Evolutionary conservation across 2,329 filamentous ascomycete species (phyloP), one percentile per base, ranked within the genome.

Genomic region (Alternaria sp.): DNA sequence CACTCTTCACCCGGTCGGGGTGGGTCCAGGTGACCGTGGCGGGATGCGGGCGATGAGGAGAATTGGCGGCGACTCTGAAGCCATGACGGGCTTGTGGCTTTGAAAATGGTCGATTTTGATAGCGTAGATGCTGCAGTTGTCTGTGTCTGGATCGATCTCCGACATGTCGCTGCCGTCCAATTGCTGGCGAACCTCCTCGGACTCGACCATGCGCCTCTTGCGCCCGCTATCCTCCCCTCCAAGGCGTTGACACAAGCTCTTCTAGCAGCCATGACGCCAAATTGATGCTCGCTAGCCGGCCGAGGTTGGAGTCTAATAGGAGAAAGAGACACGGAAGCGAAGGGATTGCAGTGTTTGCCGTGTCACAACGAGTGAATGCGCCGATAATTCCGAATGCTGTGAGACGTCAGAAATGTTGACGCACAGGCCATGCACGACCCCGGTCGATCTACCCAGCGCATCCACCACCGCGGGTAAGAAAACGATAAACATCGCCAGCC

Each of bases 1-100:
- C 84, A 96, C 93, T 97, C 96, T 86, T 98, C 93, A 51, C 96
- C 96, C 0, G 93, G 88, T 82, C 94, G 95, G 2, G 96, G 95
- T 28, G 92, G 87, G 60, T 90, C 88, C 71, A 97, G 82, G 79
- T 98, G 93, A 50, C 92, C 93, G 80, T 99, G 96, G 54, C 80
- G 82, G 58, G 82, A 80, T 60, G 83, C 75, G 11, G 87, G 76
- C 5, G 90, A 90, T 11, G 86, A 87, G 45, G 91, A 91, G 79
- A 97, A 96, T 58, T 78, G 80, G 75, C 90, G 74, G 47, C 49
- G 44, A 33, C 26, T 55, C 15, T 37, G 55, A 23, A 56, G 41
- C 43, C 61, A 50, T 28, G 53, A 58, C 18, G 63, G 41, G 21
- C 43, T 57, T 49, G 21, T 46, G 23, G 66, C 53, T 28, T 54